A percentile compares a stretch with the other conserved stretches of the same genome.
These are phyloP conservation scores for Tulasnella sp. DNA, from an alignment of 768 basidiomycete genomes.

Conservation along the genomic window DNA sequence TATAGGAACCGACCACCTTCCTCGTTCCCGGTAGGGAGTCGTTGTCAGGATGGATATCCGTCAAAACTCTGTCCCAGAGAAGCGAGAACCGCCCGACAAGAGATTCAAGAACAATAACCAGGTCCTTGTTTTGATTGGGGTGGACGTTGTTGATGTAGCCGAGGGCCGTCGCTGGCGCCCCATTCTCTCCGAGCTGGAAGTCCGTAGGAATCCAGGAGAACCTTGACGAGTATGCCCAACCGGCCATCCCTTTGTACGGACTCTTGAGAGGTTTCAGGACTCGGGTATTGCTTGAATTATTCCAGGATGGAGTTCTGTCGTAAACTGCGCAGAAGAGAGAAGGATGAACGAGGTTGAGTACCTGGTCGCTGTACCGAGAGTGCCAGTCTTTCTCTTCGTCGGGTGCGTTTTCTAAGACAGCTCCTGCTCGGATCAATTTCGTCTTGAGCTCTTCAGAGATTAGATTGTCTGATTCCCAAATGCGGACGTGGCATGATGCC, in stretches of 20 bases:
- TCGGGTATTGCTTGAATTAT: background rate
- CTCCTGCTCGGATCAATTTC: background rate
- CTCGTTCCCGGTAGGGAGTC: too few relatives aligned
- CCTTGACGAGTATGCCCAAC: background rate
- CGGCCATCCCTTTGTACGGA: background rate
- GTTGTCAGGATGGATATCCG: constrained; percentile 12
- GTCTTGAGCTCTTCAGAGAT: background rate
- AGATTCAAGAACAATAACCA: background rate
- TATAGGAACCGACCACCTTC: background rate
- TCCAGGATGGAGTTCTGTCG: constrained; percentile 34
- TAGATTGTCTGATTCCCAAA: background rate
- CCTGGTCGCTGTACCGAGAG: background rate
- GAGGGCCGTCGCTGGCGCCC: background rate
- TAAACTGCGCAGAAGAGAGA: background rate
- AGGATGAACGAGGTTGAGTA: background rate
- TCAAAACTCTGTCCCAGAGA: constrained; percentile 17
- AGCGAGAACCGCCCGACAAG: background rate
- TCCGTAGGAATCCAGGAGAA: constrained; percentile 30
- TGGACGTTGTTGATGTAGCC: too few relatives aligned
- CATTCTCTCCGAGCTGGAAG: constrained; percentile 9
- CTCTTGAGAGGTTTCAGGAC: background rate
- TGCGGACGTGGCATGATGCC: background rate
- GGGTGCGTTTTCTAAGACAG: background rate
- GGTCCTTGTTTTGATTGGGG: constrained; percentile 7
- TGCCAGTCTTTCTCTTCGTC: background rate